A percentile compares a stretch with the other conserved stretches of the same genome.
Conservation (phyloP, 176 grass and related monocot genomes). For the Aegilops umbellulata region DNA sequence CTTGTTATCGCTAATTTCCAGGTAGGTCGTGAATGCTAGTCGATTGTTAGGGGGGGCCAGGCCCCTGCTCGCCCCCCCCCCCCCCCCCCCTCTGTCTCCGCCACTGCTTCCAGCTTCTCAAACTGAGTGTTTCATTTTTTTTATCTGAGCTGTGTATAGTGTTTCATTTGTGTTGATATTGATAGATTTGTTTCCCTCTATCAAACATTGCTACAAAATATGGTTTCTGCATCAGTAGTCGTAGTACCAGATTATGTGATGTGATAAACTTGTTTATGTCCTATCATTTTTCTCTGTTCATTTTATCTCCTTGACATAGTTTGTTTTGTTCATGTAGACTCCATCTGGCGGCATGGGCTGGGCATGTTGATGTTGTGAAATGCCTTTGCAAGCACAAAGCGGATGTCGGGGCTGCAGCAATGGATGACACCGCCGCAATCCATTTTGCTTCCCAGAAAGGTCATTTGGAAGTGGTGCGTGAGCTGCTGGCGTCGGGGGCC, state of each 20-base stretch:
- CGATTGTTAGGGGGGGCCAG: too few species aligned
- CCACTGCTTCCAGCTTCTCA: not conserved
- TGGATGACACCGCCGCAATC: slow-evolving; percentile 83
- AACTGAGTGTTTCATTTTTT: not conserved
- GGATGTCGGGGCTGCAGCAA: slow-evolving; percentile 72
- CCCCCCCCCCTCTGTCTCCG: too few species aligned
- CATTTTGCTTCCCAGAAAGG: slow-evolving; percentile 99
- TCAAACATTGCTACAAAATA: not conserved
- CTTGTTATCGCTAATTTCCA: too few species aligned
- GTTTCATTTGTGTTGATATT: not conserved
- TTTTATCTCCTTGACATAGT: slow-evolving; percentile 11
- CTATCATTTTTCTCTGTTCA: not conserved
- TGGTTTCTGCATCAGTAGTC: not conserved
- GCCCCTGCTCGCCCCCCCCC: too few species aligned
- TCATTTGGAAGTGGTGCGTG: slow-evolving; percentile 64
- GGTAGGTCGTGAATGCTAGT: too few species aligned
- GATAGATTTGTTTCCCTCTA: not conserved
- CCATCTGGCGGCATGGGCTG: slow-evolving; percentile 96
- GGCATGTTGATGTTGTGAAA: slow-evolving; percentile 78
- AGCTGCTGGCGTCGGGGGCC: slow-evolving; percentile 60
- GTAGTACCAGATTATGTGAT: not conserved
- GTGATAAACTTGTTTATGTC: not conserved
- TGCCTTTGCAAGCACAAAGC: slow-evolving; percentile 96
- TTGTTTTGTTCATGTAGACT: slow-evolving; percentile 61
- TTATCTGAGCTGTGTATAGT: not conserved